Percentiles rank a stretch among this genome's conserved stretches.
These are phyloP conservation scores for Grifola frondosa DNA, from an alignment of 1,284 basidiomycete genomes.

Conservation along the genomic window DNA sequence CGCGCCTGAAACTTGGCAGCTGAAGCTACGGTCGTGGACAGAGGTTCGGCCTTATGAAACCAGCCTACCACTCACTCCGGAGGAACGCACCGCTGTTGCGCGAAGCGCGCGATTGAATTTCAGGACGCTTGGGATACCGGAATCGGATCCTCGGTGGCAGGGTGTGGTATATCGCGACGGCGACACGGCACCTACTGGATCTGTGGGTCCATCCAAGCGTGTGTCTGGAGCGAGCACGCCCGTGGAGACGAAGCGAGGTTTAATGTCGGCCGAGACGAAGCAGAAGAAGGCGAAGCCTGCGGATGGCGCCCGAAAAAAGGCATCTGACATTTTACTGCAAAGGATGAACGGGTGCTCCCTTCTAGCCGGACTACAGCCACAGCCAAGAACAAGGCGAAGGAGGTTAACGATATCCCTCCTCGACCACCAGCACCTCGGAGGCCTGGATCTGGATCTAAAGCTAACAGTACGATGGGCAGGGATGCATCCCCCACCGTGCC, in stretches of 20 bases:
- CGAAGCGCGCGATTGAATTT: slow-evolving; percentile 49
- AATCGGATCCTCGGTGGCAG: slow-evolving; percentile 57
- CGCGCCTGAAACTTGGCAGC: slow-evolving; percentile 44
- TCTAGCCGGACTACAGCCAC: slow-evolving; percentile 12
- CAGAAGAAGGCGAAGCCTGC: slow-evolving; percentile 43
- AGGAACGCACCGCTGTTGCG: slow-evolving; percentile 46
- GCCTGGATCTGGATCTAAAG: slow-evolving; percentile 52
- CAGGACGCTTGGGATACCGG: slow-evolving; percentile 49
- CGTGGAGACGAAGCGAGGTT: slow-evolving; percentile 14
- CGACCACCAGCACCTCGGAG: slow-evolving; percentile 29
- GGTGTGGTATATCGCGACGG: slow-evolving; percentile 35
- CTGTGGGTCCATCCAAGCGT: slow-evolving; percentile 4
- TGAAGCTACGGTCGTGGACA: slow-evolving; percentile 56
- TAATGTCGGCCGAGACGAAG: slow-evolving; percentile 32
- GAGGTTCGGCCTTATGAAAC: slow-evolving; percentile 70
- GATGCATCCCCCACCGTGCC: slow-evolving; percentile 16
- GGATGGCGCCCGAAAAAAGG: slow-evolving; percentile 25
- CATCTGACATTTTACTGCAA: slow-evolving; percentile 42
- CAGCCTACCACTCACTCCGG: slow-evolving; percentile 44
- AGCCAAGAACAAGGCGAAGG: slow-evolving; percentile 33
- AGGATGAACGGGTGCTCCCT: slow-evolving; percentile 55
- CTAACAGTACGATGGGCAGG: slow-evolving; percentile 13
- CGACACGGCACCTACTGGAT: slow-evolving; percentile 7
- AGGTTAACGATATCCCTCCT: slow-evolving; percentile 18
- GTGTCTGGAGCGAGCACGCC: slow-evolving; percentile 12